Percentiles rank a stretch among this genome's conserved stretches.
phyloP scores from a whole-genome alignment of 345 rosid species.

The Gossypium rotundifolium region DNA sequence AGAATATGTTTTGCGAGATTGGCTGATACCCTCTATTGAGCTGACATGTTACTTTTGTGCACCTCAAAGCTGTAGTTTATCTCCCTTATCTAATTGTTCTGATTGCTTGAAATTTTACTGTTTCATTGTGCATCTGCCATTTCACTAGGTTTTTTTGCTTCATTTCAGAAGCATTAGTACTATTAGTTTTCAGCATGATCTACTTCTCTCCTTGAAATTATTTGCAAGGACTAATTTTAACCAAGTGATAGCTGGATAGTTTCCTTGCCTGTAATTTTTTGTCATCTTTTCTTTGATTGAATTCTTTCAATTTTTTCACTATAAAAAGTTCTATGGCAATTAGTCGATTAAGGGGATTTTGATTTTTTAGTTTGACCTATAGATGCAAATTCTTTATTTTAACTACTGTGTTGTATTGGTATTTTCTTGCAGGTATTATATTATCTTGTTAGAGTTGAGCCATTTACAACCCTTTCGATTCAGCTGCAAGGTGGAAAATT shows the following conservation, averaged over 20 bases:
- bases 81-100: background rate
- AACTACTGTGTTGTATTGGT: slow-evolving; percentile 10
- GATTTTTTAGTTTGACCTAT: background rate
- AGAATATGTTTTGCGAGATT: background rate
- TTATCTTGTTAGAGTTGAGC: slow-evolving; percentile 93
- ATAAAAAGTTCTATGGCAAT: background rate
- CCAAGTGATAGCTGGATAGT: background rate
- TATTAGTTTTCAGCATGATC: slow-evolving; percentile 1
- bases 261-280: background rate
- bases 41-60: background rate
- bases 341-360: slow-evolving; percentile 8
- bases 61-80: background rate
- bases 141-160: background rate
- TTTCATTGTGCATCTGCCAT: background rate
- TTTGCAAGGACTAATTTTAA: background rate
- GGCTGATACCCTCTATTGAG: background rate
- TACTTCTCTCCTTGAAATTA: background rate
- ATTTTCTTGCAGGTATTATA: slow-evolving; percentile 65
- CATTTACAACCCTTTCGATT: slow-evolving; percentile 90
- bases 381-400: slow-evolving; percentile 6
- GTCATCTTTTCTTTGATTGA: background rate
- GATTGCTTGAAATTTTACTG: background rate
- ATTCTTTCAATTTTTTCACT: background rate
- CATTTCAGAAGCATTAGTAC: slow-evolving; percentile 1
- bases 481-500: slow-evolving; percentile 99